Conservation (phyloP, 768 basidiomycete genomes). For the Daedaleopsis nitida region DNA sequence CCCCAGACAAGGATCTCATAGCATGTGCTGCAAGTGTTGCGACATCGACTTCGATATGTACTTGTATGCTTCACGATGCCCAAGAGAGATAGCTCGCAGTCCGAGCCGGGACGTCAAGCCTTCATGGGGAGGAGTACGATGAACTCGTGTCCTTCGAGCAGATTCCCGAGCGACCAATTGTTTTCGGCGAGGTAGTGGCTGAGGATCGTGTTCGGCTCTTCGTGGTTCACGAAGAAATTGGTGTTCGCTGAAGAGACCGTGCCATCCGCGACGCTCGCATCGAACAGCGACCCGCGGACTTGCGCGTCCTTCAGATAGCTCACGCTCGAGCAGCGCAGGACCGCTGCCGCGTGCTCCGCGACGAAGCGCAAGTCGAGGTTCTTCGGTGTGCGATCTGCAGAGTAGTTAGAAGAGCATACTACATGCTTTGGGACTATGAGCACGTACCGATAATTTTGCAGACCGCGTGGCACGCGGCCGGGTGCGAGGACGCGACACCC, state of each 20-base stretch:
- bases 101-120: no score
- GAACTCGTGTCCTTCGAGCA: slow-evolving; percentile 35
- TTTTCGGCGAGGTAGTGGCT: slow-evolving; percentile 20
- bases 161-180: slow-evolving; percentile 31
- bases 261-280: slow-evolving; percentile 9
- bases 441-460: slow-evolving; percentile 31
- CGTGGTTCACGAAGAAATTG: slow-evolving; percentile 36
- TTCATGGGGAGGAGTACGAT: slow-evolving; percentile 24
- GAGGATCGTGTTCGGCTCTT: slow-evolving; percentile 30
- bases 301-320: slow-evolving; percentile 27
- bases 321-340: slow-evolving; percentile 25
- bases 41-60: no score
- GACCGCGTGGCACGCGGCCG: slow-evolving; percentile 31
- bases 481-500: slow-evolving; percentile 37
- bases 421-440: neutral
- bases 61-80: no score
- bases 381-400: neutral
- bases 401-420: neutral
- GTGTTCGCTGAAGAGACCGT: slow-evolving; percentile 32
- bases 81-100: no score
- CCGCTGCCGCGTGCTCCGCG: slow-evolving; percentile 18
- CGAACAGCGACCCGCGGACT: slow-evolving; percentile 30
- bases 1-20: no score
- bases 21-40: no score
- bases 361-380: slow-evolving; percentile 27